Base-by-base conservation (phyloP, 2,329 filamentous ascomycete genomes). In the Penicillium sp. region DNA sequence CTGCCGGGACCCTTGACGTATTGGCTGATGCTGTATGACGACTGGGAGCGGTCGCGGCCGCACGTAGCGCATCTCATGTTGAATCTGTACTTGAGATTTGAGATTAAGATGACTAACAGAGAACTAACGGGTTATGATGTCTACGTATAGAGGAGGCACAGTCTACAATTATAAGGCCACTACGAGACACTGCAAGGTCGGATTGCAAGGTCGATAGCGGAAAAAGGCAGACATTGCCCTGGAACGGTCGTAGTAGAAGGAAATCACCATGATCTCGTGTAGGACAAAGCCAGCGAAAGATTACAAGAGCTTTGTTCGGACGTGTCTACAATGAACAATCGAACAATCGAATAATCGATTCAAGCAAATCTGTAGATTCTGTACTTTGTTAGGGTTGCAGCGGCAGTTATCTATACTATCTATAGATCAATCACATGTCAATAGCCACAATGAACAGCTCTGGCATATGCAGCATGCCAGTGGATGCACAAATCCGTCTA, bases 371-470 rank as follows among this genome's bases (percentile, higher is more conserved):
- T 35, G 30, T 35, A 16, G 12, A 4, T 16, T 14, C 16, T 16
- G 26, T 28, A 28, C 26, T 28, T 28, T 28, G 30, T 35, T 35
- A 35, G 14, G 30, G 30, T 14, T 53, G 40, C 35, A 43, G 42
- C 50, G 9, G 9, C 23, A n/a, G n/a, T n/a, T n/a, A n/a, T n/a
- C n/a, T n/a, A n/a, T n/a, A n/a, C n/a, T n/a, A n/a, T n/a, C n/a
- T n/a, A 11, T 16, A 11, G 21, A 24, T 14, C 7, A 30, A 30
- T 52, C 50, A 52, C 50, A 52, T 52, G 50, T 40, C 18, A 52
- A 4, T 11, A 45, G 21, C 11, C 30, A 26, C 26, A 52, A 18
- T 66, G 59, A 65, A 60, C n/a, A n/a, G n/a, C n/a, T n/a, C n/a
- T n/a, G n/a, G n/a, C n/a, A n/a, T n/a, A n/a, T n/a, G n/a, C n/a